Evolutionary conservation across 2,329 filamentous ascomycete genomes (phyloP).

Genomic region (Aspergillus aculeatinus): DNA sequence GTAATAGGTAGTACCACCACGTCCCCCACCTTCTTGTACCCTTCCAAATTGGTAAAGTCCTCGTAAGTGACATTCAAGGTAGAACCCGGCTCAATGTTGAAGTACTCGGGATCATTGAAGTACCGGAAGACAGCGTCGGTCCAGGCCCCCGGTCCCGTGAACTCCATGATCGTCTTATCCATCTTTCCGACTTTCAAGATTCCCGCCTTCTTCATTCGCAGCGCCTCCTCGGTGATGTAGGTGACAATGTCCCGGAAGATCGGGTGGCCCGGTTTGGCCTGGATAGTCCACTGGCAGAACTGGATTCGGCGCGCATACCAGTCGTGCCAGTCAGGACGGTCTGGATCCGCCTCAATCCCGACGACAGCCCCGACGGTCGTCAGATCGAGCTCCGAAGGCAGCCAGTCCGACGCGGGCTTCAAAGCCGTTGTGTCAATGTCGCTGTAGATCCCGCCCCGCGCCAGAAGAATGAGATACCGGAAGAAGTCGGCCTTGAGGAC

Average conservation of each 20-base stretch:
- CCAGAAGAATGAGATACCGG: slow-evolving; percentile 71
- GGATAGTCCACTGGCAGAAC: slow-evolving; percentile 99
- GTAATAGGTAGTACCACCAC: slow-evolving; percentile 93
- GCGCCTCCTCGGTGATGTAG: slow-evolving; percentile 78
- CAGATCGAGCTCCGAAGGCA: slow-evolving; percentile 74
- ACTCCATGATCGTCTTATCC: slow-evolving; percentile 81
- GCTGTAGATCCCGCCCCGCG: slow-evolving; percentile 78
- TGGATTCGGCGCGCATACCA: slow-evolving; percentile 97
- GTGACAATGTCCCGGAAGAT: slow-evolving; percentile 83
- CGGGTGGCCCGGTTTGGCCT: slow-evolving; percentile 90
- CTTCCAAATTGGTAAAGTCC: slow-evolving; percentile 85
- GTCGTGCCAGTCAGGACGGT: slow-evolving; percentile 84
- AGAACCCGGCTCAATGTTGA: slow-evolving; percentile 68
- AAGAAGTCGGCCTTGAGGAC: slow-evolving; percentile 80
- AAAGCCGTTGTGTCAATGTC: slow-evolving; percentile 91
- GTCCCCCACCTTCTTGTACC: slow-evolving; percentile 84
- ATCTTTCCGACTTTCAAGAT: slow-evolving; percentile 60
- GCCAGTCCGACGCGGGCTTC: slow-evolving; percentile 80
- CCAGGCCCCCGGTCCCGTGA: slow-evolving; percentile 92
- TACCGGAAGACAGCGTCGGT: slow-evolving; percentile 90
- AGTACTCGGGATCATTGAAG: slow-evolving; percentile 88
- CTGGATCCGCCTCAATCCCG: slow-evolving; percentile 94
- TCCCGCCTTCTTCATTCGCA: slow-evolving; percentile 69
- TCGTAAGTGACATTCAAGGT: slow-evolving; percentile 75
- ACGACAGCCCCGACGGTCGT: slow-evolving; percentile 81